These are phyloP conservation scores for Tolypocladium sp. DNA, from an alignment of 2,329 filamentous ascomycete species.

Conservation along the genomic window DNA sequence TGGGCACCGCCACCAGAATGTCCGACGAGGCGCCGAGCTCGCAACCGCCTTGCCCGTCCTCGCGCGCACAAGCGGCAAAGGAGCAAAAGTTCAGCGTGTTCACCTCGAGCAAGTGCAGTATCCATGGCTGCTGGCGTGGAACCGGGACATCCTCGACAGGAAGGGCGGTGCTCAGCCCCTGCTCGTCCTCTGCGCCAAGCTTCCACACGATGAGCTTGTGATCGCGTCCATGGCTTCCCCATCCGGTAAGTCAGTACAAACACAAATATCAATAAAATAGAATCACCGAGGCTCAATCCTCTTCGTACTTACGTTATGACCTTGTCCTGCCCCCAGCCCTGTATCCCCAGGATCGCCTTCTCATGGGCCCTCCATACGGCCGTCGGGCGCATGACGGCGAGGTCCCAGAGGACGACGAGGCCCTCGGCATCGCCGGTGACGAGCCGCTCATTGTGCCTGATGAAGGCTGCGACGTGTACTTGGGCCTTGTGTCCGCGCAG, in stretches of 20 bases:
- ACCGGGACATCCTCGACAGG: slow-evolving; percentile 55
- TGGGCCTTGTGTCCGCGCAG: slow-evolving; percentile 78
- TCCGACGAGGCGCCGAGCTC: slow-evolving; percentile 20
- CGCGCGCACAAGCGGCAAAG: slow-evolving; percentile 53
- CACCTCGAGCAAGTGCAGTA: slow-evolving; percentile 74
- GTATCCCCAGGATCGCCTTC: slow-evolving; percentile 65
- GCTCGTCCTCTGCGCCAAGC: slow-evolving; percentile 51
- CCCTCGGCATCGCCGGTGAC: slow-evolving; percentile 85
- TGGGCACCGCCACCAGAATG: slow-evolving; percentile 71
- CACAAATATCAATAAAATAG: background rate
- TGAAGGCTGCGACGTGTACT: slow-evolving; percentile 69
- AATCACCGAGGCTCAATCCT: background rate
- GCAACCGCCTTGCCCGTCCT: slow-evolving; percentile 11
- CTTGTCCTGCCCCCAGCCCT: slow-evolving; percentile 60
- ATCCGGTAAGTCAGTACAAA: background rate
- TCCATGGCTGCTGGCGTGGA: slow-evolving; percentile 61
- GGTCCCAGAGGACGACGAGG: slow-evolving; percentile 78
- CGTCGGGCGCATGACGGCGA: slow-evolving; percentile 68
- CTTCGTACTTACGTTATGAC: slow-evolving; percentile 68
- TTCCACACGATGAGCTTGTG: slow-evolving; percentile 83
- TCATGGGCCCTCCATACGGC: slow-evolving; percentile 84
- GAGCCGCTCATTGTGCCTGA: slow-evolving; percentile 64
- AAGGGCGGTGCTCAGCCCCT: slow-evolving; percentile 54
- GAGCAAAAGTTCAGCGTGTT: slow-evolving; percentile 95
- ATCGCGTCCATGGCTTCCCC: slow-evolving; percentile 80